Evolutionary conservation across 169 alveolate species (phyloP), one percentile per base, ranked within the genome.

Genomic region (Cryptosporidium tyzzeri): DNA sequence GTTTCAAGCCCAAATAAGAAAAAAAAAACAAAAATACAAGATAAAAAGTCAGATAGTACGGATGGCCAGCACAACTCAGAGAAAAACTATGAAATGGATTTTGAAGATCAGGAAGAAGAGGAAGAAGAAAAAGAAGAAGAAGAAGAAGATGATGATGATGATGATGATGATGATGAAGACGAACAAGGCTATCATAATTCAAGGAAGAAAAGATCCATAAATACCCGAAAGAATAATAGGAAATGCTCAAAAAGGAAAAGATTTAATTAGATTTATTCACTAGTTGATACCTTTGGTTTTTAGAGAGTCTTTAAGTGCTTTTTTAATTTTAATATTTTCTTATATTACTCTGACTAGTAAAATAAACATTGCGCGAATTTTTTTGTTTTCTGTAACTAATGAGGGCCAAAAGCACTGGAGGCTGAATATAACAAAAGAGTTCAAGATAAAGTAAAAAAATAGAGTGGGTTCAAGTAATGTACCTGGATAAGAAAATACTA

Each of bases 61-160:
- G 65, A 44, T 44, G 69, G 26, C 23, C 16, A 33, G 1, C 12
- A 2, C 18, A 37, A 33, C 33, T 37, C 51, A 65, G 71, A 14
- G n/a, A 18, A 65, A 4, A 31, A 2, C 71, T 65, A 21, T 3
- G 71, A 65, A 65, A 31, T 3, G 6, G 71, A 65, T 5, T 31
- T 6, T 59, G 89, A 80, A 44, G 48, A 48, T 62, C 62, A 67
- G 16, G 80, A 67, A 14, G 80, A 61, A 8, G 69, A 80, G 12
- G 44, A 37, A 3, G 10, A 37, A 3, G 44, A 37, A 3, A 0
- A 37, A 0, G 44, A 37, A 0, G 44, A 67, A 14, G 80, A 67
- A 0, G 69, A 80, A 0, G 35, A 31, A 1, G 35, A 31, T 2
- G 35, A 23, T 23, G 80, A 67, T 0, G 69, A 80, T 9, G 35